Evolutionary conservation across 2,329 filamentous ascomycete genomes (phyloP).

Genomic region (Neospermospora avenae): DNA sequence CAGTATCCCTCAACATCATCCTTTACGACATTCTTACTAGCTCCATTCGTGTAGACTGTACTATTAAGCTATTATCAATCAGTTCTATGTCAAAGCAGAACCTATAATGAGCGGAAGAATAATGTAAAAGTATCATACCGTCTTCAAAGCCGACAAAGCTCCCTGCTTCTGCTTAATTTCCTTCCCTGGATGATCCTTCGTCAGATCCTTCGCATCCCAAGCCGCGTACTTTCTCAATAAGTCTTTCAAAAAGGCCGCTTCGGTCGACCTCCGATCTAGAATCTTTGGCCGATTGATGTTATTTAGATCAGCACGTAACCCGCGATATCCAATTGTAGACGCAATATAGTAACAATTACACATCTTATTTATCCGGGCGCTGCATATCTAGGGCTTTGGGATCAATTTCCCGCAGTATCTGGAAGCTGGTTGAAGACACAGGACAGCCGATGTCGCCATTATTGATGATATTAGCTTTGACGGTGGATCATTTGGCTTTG

Average conservation of each 20-base stretch:
- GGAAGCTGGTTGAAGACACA: neutral
- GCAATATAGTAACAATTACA: no score
- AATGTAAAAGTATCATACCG: no score
- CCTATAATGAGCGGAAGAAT: no score
- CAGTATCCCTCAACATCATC: neutral
- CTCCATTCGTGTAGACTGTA: no score
- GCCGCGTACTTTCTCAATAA: neutral
- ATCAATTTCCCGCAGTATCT: neutral
- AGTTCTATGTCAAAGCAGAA: no score
- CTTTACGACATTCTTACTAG: no score
- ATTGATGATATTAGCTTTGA: neutral
- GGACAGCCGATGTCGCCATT: neutral
- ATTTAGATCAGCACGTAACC: neutral
- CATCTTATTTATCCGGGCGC: no score
- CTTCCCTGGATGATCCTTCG: neutral
- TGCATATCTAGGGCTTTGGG: no score
- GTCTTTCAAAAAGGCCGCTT: neutral
- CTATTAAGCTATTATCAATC: no score
- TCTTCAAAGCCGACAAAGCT: neutral
- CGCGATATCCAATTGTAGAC: no score
- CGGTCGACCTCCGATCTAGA: neutral
- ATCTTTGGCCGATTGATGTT: neutral
- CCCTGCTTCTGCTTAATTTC: neutral
- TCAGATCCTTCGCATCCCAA: neutral
- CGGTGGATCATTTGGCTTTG: neutral